These are phyloP conservation scores for Silybum marianum DNA, from an alignment of 129 eudicot genomes.

Conservation along the genomic window DNA sequence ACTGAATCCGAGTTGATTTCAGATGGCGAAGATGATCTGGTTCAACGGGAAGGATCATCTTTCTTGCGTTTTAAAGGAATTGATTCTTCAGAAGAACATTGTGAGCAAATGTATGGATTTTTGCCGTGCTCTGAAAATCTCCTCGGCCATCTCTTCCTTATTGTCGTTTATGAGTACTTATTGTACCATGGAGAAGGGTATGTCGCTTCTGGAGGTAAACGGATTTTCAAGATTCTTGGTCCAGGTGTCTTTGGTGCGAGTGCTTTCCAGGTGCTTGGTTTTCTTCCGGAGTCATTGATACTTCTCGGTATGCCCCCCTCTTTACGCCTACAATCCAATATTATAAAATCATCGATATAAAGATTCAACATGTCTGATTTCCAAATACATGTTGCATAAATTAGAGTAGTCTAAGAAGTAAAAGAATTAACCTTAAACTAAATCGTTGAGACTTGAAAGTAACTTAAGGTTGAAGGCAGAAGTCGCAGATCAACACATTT, in stretches of 20 bases:
- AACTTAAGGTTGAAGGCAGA: too few species aligned
- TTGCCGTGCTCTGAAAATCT: conserved; percentile 68
- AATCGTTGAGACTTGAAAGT: too few species aligned
- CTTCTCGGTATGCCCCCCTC: conserved; percentile 52
- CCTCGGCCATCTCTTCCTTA: conserved; percentile 64
- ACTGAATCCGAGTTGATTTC: conserved; percentile 33
- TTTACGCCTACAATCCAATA: too few species aligned
- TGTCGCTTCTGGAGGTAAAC: conserved; percentile 68
- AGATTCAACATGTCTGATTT: too few species aligned
- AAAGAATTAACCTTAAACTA: too few species aligned
- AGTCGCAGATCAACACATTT: too few species aligned
- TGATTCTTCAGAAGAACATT: conserved; percentile 37
- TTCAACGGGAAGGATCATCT: conserved; percentile 12
- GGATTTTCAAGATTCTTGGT: conserved; percentile 81
- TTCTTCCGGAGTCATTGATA: conserved; percentile 73
- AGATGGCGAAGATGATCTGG: conserved; percentile 46
- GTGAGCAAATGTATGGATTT: conserved; percentile 83
- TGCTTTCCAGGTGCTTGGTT: conserved; percentile 70
- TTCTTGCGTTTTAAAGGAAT: conserved; percentile 35
- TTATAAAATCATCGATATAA: too few species aligned
- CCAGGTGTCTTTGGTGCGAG: conserved; percentile 87
- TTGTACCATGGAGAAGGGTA: conserved; percentile 65
- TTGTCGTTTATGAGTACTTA: conserved; percentile 66
- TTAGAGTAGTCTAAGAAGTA: too few species aligned
- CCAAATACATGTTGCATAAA: too few species aligned